Percentiles rank a stretch among this genome's conserved stretches.
Conservation (phyloP, 2,329 filamentous ascomycete species). For the Microdochium nivale region DNA sequence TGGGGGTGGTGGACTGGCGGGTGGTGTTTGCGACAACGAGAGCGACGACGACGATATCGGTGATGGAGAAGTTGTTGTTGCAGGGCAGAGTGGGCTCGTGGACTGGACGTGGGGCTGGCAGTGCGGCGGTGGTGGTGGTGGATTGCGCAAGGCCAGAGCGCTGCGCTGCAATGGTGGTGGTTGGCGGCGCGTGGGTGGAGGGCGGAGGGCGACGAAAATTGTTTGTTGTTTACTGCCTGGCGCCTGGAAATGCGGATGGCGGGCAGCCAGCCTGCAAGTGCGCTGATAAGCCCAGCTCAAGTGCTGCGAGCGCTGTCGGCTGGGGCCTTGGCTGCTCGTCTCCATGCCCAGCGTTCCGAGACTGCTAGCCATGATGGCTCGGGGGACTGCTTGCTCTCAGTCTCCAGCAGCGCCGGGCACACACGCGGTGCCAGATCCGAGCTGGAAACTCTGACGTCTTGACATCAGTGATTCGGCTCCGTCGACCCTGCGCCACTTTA, state of each 20-base stretch:
- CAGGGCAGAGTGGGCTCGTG: background rate
- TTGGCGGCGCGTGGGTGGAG: background rate
- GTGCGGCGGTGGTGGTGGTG: background rate
- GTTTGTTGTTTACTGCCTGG: constrained; percentile 3
- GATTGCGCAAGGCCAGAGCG: background rate
- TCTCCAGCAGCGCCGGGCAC: too few species aligned
- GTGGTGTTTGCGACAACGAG: background rate
- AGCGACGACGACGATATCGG: background rate
- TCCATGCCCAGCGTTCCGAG: too few species aligned
- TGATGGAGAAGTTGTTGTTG: background rate
- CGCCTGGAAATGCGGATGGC: background rate
- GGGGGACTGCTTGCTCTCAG: too few species aligned
- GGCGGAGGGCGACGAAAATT: background rate
- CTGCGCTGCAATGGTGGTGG: background rate
- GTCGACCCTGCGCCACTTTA: too few species aligned
- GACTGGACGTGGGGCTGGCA: background rate
- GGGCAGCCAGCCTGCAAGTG: background rate
- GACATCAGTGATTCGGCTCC: too few species aligned
- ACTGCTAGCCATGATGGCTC: too few species aligned
- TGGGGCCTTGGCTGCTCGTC: too few species aligned
- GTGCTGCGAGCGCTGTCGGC: background rate
- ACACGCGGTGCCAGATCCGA: too few species aligned
- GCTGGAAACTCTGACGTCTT: too few species aligned
- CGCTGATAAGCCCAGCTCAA: too few species aligned
- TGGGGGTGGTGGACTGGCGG: background rate